Evolutionary conservation across 116 monocot species (phyloP), one percentile per base, ranked within the genome.

Genomic region (Papilionanthe hybrid): DNA sequence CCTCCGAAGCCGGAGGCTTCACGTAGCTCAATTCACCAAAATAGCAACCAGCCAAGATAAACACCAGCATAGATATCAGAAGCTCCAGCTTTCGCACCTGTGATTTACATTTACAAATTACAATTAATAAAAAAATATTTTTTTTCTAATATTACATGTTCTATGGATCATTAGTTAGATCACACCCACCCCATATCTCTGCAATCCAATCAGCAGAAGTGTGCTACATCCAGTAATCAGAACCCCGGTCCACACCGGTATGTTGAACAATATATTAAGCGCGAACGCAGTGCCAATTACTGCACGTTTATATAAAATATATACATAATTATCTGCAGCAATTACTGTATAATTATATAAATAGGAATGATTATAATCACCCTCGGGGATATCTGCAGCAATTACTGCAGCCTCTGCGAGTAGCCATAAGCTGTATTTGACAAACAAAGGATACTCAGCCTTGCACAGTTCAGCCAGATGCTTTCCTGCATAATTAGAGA

Each of bases 231-330:
- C 94, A 0, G 94, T 90, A 29, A 91, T 75, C 8, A 92, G 90
- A 29, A 92, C 92, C 4, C 94, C 94, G 1, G 55, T 42, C 94
- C 94, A 94, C 29, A 94, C 81, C 0, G 94, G 94, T 41, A 94
- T 90, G 18, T 83, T 75, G 55, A 92, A 92, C 69, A 94, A 69
- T 78, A 92, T 88, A 81, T 92, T 92, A 37, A 94, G 87, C 6
- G 92, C 94, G 49, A 94, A 94, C 10, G 92, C 88, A 44, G 92
- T 92, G 15, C 94, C 94, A 32, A 92, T 92, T 37, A 94, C 92
- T 92, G 88, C 77, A 72, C 19, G 41, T 72, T 42, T 72, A 13
- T n/a, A 53, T 53, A 15, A 53, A 53, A 18, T 44, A 7, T 5
- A n/a, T 72, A 72, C 0, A 72, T 20, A 1, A 43, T n/a, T 20